These are phyloP conservation scores for Apium graveolens DNA, from an alignment of 129 eudicot genomes.

Conservation along the genomic window DNA sequence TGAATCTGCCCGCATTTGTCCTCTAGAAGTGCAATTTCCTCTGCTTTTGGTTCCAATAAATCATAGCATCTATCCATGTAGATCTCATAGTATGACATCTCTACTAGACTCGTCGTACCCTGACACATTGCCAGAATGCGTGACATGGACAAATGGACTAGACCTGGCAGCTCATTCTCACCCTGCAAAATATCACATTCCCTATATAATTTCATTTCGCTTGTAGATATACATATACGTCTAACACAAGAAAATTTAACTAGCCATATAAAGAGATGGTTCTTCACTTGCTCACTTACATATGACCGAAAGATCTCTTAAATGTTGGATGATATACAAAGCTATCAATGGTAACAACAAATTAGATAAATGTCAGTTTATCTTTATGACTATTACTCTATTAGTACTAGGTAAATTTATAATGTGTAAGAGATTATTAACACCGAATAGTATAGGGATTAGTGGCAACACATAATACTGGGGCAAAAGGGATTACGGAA, in stretches of 20 bases:
- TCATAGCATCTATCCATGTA: constrained; percentile 88
- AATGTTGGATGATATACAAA: neutral
- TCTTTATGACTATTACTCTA: too few relatives aligned
- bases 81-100: constrained; percentile 80
- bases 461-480: neutral
- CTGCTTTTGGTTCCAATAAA: constrained; percentile 55
- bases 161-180: constrained; percentile 58
- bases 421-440: neutral
- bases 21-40: constrained; percentile 55
- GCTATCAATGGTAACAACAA: neutral
- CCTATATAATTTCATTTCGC: neutral
- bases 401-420: neutral
- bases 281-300: neutral
- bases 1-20: constrained; percentile 69
- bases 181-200: constrained; percentile 53
- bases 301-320: neutral
- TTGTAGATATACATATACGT: neutral
- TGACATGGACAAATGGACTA: constrained; percentile 68
- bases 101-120: constrained; percentile 31
- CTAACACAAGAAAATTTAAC: neutral
- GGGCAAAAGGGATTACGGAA: neutral
- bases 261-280: neutral
- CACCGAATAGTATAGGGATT: neutral
- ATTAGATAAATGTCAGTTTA: neutral
- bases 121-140: constrained; percentile 45